Evolutionary conservation across 306 rosid species (phyloP), one percentile per base, ranked within the genome.

Genomic region (Trichosanthes truncata): DNA sequence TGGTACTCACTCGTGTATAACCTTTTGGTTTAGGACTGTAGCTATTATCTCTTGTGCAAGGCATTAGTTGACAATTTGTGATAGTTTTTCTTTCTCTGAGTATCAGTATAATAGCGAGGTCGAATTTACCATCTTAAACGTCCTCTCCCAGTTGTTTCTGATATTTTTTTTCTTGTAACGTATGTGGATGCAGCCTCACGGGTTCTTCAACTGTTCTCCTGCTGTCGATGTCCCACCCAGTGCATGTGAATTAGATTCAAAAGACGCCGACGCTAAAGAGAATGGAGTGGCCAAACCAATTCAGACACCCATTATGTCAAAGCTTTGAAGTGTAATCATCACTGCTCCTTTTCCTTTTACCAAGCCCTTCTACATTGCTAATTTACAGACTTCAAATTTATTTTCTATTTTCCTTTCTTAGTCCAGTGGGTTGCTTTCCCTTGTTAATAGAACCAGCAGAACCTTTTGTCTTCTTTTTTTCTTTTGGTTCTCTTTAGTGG

Each of bases 191-290:
- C 91, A 93, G 97, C 93, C 97, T 81, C 91, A 89, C 68, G 98
- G 98, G 43, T 93, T 93, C 92, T 91, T 93, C 89, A 90, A 93
- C 78, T 85, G 92, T 82, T 93, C 96, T 25, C 97, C 97, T n/a
- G 97, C 96, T 0, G 83, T 90, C 60, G 97, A 89, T 46, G 97
- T 91, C 29, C 78, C 78, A 1, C 78, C 78, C 25, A 90, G 69
- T 71, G 31, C 90, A 12, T 90, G 90, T 80, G 95, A 87, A 75
- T 68, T 85, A 87, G 92, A 92, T 31, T 63, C 90, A 31, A 88
- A 86, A 79, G 92, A 87, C 7, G 46, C 69, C 66, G 84, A 87
- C 20, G 49, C 84, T 29, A 89, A 87, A 84, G 88, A 89, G 40
- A 80, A 71, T 61, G 85, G 68, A 11, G 71, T 83, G 60, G 59